Evolutionary conservation across 1,284 basidiomycete genomes (phyloP), one percentile per base, ranked within the genome.

Genomic region (Apiotrichum mycotoxinovorans): DNA sequence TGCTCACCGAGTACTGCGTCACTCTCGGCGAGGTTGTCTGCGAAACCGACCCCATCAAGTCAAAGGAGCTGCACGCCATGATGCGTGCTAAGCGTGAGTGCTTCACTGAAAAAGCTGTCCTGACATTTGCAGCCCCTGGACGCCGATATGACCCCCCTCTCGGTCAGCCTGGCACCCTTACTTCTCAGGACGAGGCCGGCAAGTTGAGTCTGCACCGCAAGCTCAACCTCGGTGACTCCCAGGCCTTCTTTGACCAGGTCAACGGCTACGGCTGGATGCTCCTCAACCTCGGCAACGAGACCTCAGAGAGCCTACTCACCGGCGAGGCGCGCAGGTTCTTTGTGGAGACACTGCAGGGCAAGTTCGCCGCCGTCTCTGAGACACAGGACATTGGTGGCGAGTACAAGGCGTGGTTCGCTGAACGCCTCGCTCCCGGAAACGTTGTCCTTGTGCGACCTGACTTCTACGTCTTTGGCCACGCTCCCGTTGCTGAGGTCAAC

Each of bases 21-120:
- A 43, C 48, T 3, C 55, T 65, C 2, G 64, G 64, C 1, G 59
- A 54, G 33, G 56, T 58, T 10, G 58, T 65, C 42, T 65, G 64
- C 48, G 56, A 63, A 44, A 65, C 64, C 2, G 59, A 65, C 46
- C 20, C 41, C 7, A 26, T 23, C 25, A 61, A 61, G 44, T 56
- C 63, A 15, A 51, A 41, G 12, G 37, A 33, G n/a, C 51, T 59
- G 17, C 58, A 59, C 22, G 41, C 33, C 1, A 37, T 15, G 15
- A 26, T 59, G 25, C 50, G 58, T 7, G 50, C 44, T 4, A 42
- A 40, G 4, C 52, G 51, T 49, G 18, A 35, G 45, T 37, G 15
- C n/a, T 1, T 9, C 9, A 25, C 12, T 12, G 2, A 14, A 3
- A 5, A 23, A 27, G 23, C 11, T 4, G 5, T 3, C 10, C 11